A percentile compares a stretch with the other conserved stretches of the same genome.
Conservation (phyloP, 2,329 filamentous ascomycete genomes). For the Exophiala bonariae region DNA sequence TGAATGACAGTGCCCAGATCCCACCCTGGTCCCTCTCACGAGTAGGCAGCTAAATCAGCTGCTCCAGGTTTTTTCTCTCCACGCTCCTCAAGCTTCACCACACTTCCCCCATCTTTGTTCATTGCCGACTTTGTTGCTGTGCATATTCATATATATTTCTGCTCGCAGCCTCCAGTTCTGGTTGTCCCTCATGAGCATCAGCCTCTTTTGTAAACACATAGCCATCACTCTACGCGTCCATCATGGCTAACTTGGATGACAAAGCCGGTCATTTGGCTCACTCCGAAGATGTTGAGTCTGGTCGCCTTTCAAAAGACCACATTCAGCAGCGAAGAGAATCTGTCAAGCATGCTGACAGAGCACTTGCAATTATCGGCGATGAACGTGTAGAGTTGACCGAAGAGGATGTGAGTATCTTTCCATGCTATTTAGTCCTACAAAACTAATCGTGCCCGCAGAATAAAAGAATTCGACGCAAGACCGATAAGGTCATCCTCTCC, state of each 20-base stretch:
- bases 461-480: slow-evolving; percentile 60
- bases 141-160: slow-evolving; percentile 2
- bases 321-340: slow-evolving; percentile 9
- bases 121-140: not conserved
- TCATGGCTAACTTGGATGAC: slow-evolving; percentile 18
- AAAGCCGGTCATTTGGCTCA: slow-evolving; percentile 19
- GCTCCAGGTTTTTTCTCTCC: too few relatives aligned
- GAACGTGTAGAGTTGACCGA: slow-evolving; percentile 36
- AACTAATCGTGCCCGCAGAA: slow-evolving; percentile 36
- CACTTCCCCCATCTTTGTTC: too few relatives aligned
- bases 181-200: not conserved
- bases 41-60: too few relatives aligned
- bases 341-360: slow-evolving; percentile 25
- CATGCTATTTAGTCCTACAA: not conserved
- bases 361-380: slow-evolving; percentile 26
- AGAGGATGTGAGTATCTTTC: slow-evolving; percentile 33
- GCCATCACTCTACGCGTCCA: not conserved
- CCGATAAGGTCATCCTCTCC: slow-evolving; percentile 58
- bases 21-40: too few relatives aligned
- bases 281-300: slow-evolving; percentile 22
- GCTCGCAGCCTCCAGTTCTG: not conserved
- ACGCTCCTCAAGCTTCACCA: too few relatives aligned
- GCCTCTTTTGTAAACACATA: not conserved
- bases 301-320: slow-evolving; percentile 10
- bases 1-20: too few relatives aligned